Conservation (phyloP, 2,329 filamentous ascomycete genomes). For the Zymoseptoria passerinii region DNA sequence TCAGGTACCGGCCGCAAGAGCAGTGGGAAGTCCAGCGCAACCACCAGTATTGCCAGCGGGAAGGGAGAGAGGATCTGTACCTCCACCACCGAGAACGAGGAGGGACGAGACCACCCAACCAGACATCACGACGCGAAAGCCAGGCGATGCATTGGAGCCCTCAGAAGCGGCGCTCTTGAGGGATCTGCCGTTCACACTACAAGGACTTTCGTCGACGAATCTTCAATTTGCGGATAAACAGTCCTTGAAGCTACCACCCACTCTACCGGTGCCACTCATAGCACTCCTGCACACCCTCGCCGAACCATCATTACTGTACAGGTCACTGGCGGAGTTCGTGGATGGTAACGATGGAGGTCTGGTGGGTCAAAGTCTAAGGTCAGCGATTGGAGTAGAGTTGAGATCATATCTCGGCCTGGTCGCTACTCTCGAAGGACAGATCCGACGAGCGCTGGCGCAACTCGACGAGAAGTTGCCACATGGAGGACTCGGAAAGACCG, state of each 20-base stretch:
- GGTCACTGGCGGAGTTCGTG: constrained; percentile 69
- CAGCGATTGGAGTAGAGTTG: constrained; percentile 76
- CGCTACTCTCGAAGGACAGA: constrained; percentile 86
- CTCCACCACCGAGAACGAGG: constrained; percentile 16
- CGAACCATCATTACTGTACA: constrained; percentile 88
- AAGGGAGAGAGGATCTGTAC: constrained; percentile 14
- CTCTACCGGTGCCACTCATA: constrained; percentile 73
- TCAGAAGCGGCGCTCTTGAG: constrained; percentile 42
- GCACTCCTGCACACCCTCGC: constrained; percentile 82
- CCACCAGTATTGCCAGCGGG: constrained; percentile 10
- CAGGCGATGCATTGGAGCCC: constrained; percentile 8
- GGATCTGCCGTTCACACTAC: constrained; percentile 85
- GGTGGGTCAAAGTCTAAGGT: constrained; percentile 83
- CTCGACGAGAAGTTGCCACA: constrained; percentile 61
- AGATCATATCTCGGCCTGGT: constrained; percentile 85
- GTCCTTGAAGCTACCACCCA: constrained; percentile 65
- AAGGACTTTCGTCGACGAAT: constrained; percentile 82
- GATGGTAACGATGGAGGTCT: constrained; percentile 73
- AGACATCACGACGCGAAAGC: constrained; percentile 7
- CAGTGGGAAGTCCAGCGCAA: constrained; percentile 18
- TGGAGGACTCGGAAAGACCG: constrained; percentile 69
- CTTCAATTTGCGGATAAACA: constrained; percentile 64
- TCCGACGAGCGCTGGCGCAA: constrained; percentile 68
- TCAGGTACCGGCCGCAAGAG: constrained; percentile 27
- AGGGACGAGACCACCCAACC: constrained; percentile 2